Percentiles rank a stretch among this genome's conserved stretches.
These are phyloP conservation scores for Prototheca wickerhamii DNA, from an alignment of 163 green algal species.

Conservation along the genomic window DNA sequence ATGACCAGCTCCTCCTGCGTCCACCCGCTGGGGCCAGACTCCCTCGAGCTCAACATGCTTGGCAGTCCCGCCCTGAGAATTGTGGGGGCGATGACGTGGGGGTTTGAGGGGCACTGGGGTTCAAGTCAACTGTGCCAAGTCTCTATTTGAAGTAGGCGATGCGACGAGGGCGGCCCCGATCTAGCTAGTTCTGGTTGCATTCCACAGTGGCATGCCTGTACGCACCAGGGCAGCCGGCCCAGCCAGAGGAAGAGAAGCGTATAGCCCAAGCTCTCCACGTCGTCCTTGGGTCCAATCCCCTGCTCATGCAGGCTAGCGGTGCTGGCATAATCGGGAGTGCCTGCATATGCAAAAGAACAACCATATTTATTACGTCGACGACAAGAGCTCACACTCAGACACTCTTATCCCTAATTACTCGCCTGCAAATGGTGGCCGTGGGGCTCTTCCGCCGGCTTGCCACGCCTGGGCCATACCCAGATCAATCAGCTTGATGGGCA, in stretches of 20 bases:
- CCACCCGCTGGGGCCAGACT: background rate
- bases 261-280: slow-evolving; percentile 30
- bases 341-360: slow-evolving; percentile 12
- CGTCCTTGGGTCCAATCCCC: slow-evolving; percentile 10
- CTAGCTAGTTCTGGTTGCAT: no score
- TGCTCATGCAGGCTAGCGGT: background rate
- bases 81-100: background rate
- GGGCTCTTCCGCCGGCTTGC: background rate
- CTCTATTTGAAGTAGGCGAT: no score
- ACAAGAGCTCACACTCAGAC: no score
- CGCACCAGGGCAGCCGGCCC: slow-evolving; percentile 15
- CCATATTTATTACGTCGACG: background rate
- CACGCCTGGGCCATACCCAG: slow-evolving; percentile 21
- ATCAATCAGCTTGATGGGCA: slow-evolving; percentile 15
- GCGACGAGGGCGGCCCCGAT: no score
- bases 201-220: background rate
- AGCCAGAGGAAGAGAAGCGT: slow-evolving; percentile 27
- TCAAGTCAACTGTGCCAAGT: no score
- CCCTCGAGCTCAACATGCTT: background rate
- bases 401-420: no score
- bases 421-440: background rate
- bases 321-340: slow-evolving; percentile 28
- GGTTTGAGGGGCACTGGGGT: background rate
- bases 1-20: background rate
- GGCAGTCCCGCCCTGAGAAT: background rate